These are phyloP conservation scores for Rhodotorula graminis DNA, from an alignment of 768 basidiomycete species.

Conservation along the genomic window DNA sequence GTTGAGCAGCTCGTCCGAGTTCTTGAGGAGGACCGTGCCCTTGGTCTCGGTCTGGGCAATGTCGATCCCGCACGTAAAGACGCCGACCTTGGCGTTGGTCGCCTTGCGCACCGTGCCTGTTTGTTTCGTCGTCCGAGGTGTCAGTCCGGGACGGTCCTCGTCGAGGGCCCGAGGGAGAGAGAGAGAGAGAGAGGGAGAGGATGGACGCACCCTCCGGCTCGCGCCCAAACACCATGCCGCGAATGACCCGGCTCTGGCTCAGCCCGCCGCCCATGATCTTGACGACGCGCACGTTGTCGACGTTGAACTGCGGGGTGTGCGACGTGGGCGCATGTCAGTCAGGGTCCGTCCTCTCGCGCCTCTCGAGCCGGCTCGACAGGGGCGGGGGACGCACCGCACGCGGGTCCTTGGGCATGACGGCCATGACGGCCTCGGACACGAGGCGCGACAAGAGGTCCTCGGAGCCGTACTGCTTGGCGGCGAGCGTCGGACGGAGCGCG, in stretches of 20 bases:
- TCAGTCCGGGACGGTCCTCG: not conserved
- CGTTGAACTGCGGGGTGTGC: conserved; percentile 87
- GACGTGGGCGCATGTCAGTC: no score
- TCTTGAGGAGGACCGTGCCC: conserved; percentile 93
- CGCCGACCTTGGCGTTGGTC: conserved; percentile 81
- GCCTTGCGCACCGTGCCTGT: conserved; percentile 76
- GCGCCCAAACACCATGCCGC: conserved; percentile 96
- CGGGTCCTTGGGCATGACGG: conserved; percentile 65
- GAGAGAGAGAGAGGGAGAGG: no score
- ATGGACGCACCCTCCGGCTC: conserved; percentile 68
- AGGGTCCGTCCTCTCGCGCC: no score
- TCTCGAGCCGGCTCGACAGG: no score
- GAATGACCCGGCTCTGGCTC: conserved; percentile 76
- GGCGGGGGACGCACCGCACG: conserved; percentile 50
- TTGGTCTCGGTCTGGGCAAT: conserved; percentile 97
- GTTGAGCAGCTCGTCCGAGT: conserved; percentile 92
- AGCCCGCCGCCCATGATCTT: conserved; percentile 96
- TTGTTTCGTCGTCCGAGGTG: no score
- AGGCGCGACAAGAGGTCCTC: conserved; percentile 75
- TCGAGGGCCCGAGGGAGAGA: not conserved
- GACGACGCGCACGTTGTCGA: conserved; percentile 95
- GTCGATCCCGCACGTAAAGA: conserved; percentile 89
- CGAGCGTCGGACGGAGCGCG: conserved; percentile 84
- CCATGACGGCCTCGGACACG: conserved; percentile 86
- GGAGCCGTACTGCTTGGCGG: conserved; percentile 93